Conservation (phyloP, 805 yeast species). For the Ogataea ganodermae region DNA sequence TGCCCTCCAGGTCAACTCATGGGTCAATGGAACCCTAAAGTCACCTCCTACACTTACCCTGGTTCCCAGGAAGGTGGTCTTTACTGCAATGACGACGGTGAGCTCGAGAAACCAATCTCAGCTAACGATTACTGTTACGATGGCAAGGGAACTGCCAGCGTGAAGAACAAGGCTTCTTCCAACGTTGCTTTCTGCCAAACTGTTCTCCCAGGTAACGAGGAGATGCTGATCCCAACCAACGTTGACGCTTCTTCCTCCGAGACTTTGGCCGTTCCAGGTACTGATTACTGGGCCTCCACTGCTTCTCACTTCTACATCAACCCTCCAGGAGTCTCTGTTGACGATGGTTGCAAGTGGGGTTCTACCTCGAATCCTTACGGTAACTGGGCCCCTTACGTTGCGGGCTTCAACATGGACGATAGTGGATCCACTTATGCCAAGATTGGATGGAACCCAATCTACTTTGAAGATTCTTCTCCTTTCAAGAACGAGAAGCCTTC, state of each 20-base stretch:
- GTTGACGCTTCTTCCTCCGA: constrained; percentile 51
- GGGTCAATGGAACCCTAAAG: constrained; percentile 85
- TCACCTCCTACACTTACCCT: constrained; percentile 75
- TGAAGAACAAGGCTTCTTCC: constrained; percentile 52
- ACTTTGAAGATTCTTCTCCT: constrained; percentile 58
- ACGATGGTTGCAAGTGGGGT: constrained; percentile 88
- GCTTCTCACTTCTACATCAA: constrained; percentile 87
- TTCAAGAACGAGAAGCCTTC: constrained; percentile 57
- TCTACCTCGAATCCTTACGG: constrained; percentile 66
- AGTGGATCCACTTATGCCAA: constrained; percentile 74
- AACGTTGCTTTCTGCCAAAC: constrained; percentile 89
- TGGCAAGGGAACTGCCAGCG: constrained; percentile 72
- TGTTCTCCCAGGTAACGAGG: constrained; percentile 91
- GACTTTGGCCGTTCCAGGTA: constrained; percentile 79
- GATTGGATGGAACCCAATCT: constrained; percentile 90
- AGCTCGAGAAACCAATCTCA: constrained; percentile 59
- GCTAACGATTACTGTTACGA: constrained; percentile 66
- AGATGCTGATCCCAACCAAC: constrained; percentile 85
- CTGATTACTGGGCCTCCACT: constrained; percentile 81
- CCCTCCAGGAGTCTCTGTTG: constrained; percentile 75
- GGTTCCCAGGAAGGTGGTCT: constrained; percentile 82
- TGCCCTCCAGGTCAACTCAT: constrained; percentile 85
- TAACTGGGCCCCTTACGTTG: constrained; percentile 93
- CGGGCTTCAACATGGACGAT: constrained; percentile 82
- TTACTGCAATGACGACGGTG: constrained; percentile 72